These are phyloP conservation scores for Tirmania nivea DNA, from an alignment of 495 filamentous ascomycete genomes.

Conservation along the genomic window DNA sequence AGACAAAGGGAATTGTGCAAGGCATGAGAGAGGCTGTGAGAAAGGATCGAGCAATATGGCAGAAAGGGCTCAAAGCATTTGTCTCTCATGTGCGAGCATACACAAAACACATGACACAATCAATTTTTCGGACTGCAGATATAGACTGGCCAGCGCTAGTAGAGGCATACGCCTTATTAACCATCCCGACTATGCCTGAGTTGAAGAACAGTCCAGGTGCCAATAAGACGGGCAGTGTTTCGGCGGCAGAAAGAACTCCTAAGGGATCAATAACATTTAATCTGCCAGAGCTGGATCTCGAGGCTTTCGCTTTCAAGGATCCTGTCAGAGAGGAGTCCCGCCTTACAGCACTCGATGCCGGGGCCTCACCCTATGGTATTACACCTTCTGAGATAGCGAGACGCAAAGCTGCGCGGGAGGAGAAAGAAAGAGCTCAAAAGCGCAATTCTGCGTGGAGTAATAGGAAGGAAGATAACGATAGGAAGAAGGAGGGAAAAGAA, in stretches of 20 bases:
- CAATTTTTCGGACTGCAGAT: slow-evolving; percentile 70
- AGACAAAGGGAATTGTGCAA: slow-evolving; percentile 29
- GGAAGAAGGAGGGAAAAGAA: slow-evolving; percentile 43
- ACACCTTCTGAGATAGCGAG: not conserved
- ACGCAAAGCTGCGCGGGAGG: slow-evolving; percentile 17
- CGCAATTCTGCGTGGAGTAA: slow-evolving; percentile 52
- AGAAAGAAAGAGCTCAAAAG: slow-evolving; percentile 28
- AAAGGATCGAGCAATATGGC: slow-evolving; percentile 60
- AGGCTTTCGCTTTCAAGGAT: slow-evolving; percentile 47
- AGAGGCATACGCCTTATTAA: slow-evolving; percentile 60
- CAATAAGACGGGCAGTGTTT: slow-evolving; percentile 39
- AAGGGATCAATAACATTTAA: not conserved
- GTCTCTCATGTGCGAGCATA: slow-evolving; percentile 84
- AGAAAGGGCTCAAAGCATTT: slow-evolving; percentile 74
- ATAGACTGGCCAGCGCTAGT: slow-evolving; percentile 69
- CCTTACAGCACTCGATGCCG: slow-evolving; percentile 30
- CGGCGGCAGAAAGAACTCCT: slow-evolving; percentile 27
- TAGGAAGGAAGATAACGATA: slow-evolving; percentile 49
- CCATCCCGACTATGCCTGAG: slow-evolving; percentile 88
- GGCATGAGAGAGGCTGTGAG: slow-evolving; percentile 39
- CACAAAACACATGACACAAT: slow-evolving; percentile 69
- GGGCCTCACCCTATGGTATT: slow-evolving; percentile 3
- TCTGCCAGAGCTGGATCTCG: not conserved
- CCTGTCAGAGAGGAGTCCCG: slow-evolving; percentile 53
- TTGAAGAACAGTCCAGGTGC: slow-evolving; percentile 40